Percentiles rank a stretch among this genome's conserved stretches.
These are phyloP conservation scores for Pythium dissimile DNA, from an alignment of 352 stramenopile genomes.

Conservation along the genomic window DNA sequence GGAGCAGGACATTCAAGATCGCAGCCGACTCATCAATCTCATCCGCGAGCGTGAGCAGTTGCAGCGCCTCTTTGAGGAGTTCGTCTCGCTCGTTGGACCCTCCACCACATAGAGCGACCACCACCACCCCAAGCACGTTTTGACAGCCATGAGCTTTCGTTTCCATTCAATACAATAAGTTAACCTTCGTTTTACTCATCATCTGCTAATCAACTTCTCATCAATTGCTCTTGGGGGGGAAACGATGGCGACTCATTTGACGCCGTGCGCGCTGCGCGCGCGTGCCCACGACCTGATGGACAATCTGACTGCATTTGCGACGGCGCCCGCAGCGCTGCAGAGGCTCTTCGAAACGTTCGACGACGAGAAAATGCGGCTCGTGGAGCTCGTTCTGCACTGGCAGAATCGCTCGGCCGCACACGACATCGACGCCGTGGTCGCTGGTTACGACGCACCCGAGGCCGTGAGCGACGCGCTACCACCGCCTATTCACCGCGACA, in stretches of 20 bases:
- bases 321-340: slow-evolving; percentile 38
- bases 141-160: too few species aligned
- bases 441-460: slow-evolving; percentile 25
- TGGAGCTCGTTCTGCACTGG: slow-evolving; percentile 17
- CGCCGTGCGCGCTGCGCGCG: not conserved
- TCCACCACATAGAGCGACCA: not conserved
- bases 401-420: slow-evolving; percentile 11
- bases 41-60: not conserved
- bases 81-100: not conserved
- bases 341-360: slow-evolving; percentile 34
- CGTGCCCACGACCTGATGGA: slow-evolving; percentile 37
- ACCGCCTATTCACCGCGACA: slow-evolving; percentile 8
- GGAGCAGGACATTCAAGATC: not conserved
- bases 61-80: slow-evolving; percentile 6
- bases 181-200: not conserved
- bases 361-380: slow-evolving; percentile 8
- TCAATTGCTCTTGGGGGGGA: too few species aligned
- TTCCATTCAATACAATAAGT: slow-evolving; percentile 20
- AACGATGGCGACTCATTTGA: too few species aligned
- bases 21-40: too few species aligned
- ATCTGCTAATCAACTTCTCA: not conserved
- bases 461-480: not conserved
- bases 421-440: slow-evolving; percentile 28
- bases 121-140: too few species aligned
- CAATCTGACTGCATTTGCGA: slow-evolving; percentile 61